Conservation (phyloP, 2,329 filamentous ascomycete species). For the Apiospora pterosperma region DNA sequence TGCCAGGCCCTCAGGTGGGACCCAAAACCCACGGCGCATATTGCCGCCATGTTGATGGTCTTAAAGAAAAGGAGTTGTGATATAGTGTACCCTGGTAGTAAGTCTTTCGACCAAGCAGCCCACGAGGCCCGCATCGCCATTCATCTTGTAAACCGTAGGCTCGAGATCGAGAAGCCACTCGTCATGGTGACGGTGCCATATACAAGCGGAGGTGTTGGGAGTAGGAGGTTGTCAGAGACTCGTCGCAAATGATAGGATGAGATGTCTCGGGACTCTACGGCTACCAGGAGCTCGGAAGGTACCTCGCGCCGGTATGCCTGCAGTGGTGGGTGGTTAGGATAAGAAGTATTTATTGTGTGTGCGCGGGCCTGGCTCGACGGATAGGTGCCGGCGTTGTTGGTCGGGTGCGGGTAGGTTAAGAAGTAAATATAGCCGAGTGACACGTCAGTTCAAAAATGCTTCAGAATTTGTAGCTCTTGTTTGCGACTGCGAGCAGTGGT, state of each 20-base stretch:
- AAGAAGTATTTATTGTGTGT: not conserved
- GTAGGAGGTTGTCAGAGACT: not conserved
- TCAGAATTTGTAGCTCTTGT: not conserved
- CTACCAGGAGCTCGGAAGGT: not conserved
- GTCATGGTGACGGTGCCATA: conserved; percentile 32
- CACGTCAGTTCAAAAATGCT: not conserved
- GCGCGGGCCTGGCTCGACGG: not conserved
- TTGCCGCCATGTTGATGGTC: not conserved
- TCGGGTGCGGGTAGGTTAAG: not conserved
- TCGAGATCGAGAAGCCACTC: conserved; percentile 24
- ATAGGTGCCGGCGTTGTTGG: not conserved
- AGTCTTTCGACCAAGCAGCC: conserved; percentile 61
- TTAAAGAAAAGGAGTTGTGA: conserved; percentile 6
- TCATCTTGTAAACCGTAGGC: conserved; percentile 44
- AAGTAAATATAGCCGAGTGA: not conserved
- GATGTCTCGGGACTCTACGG: not conserved
- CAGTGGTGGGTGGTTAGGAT: not conserved
- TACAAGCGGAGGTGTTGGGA: not conserved
- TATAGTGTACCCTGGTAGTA: conserved; percentile 51
- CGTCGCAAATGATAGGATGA: not conserved
- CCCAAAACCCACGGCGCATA: not conserved
- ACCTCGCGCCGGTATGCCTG: not conserved
- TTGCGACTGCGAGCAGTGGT: not conserved
- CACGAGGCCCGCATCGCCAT: conserved; percentile 57
- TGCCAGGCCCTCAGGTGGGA: not conserved